Percentiles rank a stretch among this genome's conserved stretches.
These are phyloP conservation scores for Colletotrichum tabaci DNA, from an alignment of 2,329 filamentous ascomycete species.

Conservation along the genomic window DNA sequence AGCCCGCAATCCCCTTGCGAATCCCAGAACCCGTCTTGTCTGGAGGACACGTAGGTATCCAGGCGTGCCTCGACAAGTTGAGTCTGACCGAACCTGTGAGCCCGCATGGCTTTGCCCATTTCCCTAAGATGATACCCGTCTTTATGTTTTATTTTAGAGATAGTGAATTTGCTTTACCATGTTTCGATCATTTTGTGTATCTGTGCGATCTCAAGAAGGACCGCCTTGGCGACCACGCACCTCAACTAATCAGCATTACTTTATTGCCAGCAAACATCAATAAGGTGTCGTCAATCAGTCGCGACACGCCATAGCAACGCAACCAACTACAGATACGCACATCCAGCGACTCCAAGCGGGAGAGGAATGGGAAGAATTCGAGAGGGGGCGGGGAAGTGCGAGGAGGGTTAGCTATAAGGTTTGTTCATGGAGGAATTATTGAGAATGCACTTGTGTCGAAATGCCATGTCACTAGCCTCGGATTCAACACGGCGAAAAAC, in stretches of 20 bases:
- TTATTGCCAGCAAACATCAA: neutral
- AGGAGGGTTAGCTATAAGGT: conserved; percentile 9
- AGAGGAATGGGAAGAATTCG: neutral
- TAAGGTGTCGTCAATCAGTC: neutral
- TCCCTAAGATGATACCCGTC: too few species aligned
- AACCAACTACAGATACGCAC: too few species aligned
- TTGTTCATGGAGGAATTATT: conserved; percentile 26
- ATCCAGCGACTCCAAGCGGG: neutral
- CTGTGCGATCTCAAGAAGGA: neutral
- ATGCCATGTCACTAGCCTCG: conserved; percentile 25
- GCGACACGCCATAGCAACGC: neutral
- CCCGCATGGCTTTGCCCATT: too few species aligned
- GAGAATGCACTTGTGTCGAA: conserved; percentile 38
- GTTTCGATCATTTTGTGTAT: too few species aligned
- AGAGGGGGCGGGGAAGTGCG: neutral
- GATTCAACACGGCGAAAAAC: conserved; percentile 3
- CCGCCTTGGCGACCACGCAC: too few species aligned
- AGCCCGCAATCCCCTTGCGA: neutral
- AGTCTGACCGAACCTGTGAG: too few species aligned
- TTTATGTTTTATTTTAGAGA: too few species aligned
- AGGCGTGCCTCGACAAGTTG: too few species aligned
- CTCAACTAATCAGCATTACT: neutral
- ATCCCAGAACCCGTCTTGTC: too few species aligned
- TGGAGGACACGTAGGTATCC: too few species aligned
- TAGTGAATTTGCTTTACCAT: too few species aligned